These are phyloP conservation scores for Agaricus blazei DNA, from an alignment of 768 basidiomycete genomes.

Conservation along the genomic window DNA sequence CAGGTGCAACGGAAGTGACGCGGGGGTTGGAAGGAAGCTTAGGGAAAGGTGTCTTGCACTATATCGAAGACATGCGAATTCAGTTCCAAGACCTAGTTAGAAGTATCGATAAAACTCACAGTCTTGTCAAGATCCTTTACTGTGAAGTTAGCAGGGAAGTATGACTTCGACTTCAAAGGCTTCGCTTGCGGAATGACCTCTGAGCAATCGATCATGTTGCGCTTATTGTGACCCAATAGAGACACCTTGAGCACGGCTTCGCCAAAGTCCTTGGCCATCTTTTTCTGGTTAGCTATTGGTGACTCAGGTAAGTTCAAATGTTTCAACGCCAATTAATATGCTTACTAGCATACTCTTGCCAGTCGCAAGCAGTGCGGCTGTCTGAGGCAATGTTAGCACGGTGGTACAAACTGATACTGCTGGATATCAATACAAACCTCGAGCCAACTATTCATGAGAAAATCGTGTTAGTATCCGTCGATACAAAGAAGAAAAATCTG, in stretches of 20 bases:
- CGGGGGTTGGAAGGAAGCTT: conserved; percentile 2
- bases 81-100: too few relatives aligned
- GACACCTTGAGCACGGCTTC: conserved; percentile 40
- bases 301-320: background rate
- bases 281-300: conserved; percentile 24
- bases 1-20: conserved; percentile 6
- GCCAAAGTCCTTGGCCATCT: conserved; percentile 30
- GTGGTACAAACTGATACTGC: background rate
- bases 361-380: conserved; percentile 39
- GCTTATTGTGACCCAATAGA: conserved; percentile 32
- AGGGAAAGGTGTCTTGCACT: conserved; percentile 10
- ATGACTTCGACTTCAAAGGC: background rate
- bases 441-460: too few relatives aligned
- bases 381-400: conserved; percentile 27
- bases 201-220: conserved; percentile 35
- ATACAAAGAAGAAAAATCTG: background rate
- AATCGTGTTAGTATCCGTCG: too few relatives aligned
- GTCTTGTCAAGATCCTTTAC: background rate
- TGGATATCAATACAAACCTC: too few relatives aligned
- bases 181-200: conserved; percentile 36
- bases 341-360: conserved; percentile 39
- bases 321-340: background rate
- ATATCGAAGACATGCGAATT: background rate
- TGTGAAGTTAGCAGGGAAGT: conserved; percentile 3
- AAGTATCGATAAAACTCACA: background rate